A percentile compares a stretch with the other conserved stretches of the same genome.
phyloP scores from a whole-genome alignment of 208 protist species.

The Leptomonas pyrrhocoris region DNA sequence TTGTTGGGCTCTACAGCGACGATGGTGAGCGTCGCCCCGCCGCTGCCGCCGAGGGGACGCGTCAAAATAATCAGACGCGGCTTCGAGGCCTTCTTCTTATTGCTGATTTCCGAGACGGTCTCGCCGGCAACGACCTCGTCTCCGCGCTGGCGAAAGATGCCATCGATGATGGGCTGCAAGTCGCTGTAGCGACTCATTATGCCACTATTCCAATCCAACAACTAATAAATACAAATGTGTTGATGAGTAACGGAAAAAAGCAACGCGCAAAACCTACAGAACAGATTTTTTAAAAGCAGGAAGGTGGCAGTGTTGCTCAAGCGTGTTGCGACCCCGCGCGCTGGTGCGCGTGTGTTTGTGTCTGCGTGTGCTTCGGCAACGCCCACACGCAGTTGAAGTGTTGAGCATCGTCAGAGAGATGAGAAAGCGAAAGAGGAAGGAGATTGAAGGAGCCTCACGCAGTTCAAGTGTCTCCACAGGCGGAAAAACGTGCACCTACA shows the following conservation, averaged over 20 bases:
- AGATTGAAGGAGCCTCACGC: too few relatives aligned
- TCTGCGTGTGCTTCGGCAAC: too few relatives aligned
- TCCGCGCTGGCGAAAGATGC: slow-evolving; percentile 68
- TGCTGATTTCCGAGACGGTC: slow-evolving; percentile 68
- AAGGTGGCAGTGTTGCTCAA: too few relatives aligned
- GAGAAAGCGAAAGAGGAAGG: not conserved
- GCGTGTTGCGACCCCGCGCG: too few relatives aligned
- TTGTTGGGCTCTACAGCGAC: slow-evolving; percentile 32
- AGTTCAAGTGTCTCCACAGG: too few relatives aligned
- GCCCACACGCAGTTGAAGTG: too few relatives aligned
- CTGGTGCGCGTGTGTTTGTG: too few relatives aligned
- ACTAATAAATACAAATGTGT: not conserved
- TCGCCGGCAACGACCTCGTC: slow-evolving; percentile 83
- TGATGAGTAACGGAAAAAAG: slow-evolving; percentile 11
- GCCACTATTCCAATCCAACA: not conserved
- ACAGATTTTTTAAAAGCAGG: too few relatives aligned
- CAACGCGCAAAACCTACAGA: too few relatives aligned
- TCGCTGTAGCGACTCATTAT: slow-evolving; percentile 57
- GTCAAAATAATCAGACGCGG: slow-evolving; percentile 64
- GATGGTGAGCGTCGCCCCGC: slow-evolving; percentile 44
- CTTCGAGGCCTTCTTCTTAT: slow-evolving; percentile 44
- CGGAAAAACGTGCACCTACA: too few relatives aligned
- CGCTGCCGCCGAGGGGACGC: slow-evolving; percentile 40
- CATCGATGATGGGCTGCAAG: slow-evolving; percentile 54
- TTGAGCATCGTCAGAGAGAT: not conserved